Evolutionary conservation across 768 basidiomycete genomes (phyloP).

Genomic region (Saitozyma podzolica): DNA sequence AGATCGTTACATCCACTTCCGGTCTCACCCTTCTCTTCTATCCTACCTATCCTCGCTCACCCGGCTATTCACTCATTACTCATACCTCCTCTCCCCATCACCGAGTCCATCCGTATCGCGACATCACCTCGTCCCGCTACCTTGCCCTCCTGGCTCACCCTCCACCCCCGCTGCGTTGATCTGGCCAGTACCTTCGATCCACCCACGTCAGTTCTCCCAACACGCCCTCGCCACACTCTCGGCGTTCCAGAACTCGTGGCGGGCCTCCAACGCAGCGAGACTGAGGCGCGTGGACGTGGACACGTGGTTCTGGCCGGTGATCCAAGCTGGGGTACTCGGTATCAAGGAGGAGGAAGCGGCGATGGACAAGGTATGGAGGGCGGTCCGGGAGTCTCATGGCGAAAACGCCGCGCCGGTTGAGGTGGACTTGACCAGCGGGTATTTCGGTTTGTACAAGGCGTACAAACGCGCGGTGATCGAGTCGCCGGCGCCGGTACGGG

Average conservation of each 20-base stretch:
- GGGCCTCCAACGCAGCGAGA: slow-evolving; percentile 29
- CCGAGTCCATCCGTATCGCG: slow-evolving; percentile 39
- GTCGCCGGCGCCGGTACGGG: slow-evolving; percentile 60
- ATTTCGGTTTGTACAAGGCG: slow-evolving; percentile 79
- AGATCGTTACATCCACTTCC: slow-evolving; percentile 86
- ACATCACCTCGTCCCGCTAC: slow-evolving; percentile 39
- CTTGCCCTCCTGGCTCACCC: slow-evolving; percentile 32
- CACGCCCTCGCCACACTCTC: slow-evolving; percentile 63
- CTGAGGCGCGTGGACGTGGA: slow-evolving; percentile 50
- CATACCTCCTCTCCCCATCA: slow-evolving; percentile 60
- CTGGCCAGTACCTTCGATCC: slow-evolving; percentile 67
- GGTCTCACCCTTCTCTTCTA: slow-evolving; percentile 63
- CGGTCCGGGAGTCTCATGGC: slow-evolving; percentile 35
- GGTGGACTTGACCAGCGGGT: slow-evolving; percentile 86
- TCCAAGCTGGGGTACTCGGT: slow-evolving; percentile 85
- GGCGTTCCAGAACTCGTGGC: slow-evolving; percentile 62
- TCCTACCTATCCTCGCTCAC: slow-evolving; percentile 84
- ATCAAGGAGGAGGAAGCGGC: slow-evolving; percentile 79
- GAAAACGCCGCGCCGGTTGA: slow-evolving; percentile 9
- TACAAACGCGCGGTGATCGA: slow-evolving; percentile 72
- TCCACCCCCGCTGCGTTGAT: slow-evolving; percentile 57
- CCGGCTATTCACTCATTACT: slow-evolving; percentile 66
- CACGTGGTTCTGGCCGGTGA: slow-evolving; percentile 72
- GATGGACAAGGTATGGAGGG: slow-evolving; percentile 49
- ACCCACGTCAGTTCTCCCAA: slow-evolving; percentile 69